Base-by-base conservation (phyloP, 2,329 filamentous ascomycete genomes). In the Pezicula radicicola region DNA sequence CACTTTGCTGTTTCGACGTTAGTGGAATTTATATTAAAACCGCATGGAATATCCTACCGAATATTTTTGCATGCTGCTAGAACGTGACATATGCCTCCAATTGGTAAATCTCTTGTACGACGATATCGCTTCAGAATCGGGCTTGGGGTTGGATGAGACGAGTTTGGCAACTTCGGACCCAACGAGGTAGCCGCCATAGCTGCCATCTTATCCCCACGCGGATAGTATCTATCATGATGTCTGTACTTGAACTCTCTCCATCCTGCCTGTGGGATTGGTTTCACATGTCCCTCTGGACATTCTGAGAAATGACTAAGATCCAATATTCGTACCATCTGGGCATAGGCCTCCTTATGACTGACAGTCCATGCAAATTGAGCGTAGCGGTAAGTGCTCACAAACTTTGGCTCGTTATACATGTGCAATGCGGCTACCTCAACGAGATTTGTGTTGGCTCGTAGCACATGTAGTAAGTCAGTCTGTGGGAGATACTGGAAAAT, bases 201-300 rank as follows among this genome's bases (percentile, higher is more conserved):
- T 3, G 42, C 42, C 48, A 49, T 43, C 28, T 28, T 15, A 21
- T 39, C 27, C 6, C 50, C 35, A 13, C 18, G 39, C 25, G 49
- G 42, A 35, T 49, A 49, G 18, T 57, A 54, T 35, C 52, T 48
- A 6, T 55, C 44, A 7, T 54, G 45, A 43, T 61, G 28, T 4
- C 58, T 40, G 36, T 58, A 59, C 40, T 61, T 60, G 39, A 55
- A 62, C 16, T 63, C 61, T 18, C 61, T 48, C 61, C 61, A 63
- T 10, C 59, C 59, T 2, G 56, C 59, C 27, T 44, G 43, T 2
- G 52, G 49, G 4, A 39, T 6, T 33, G 48, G 6, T 37, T 45
- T 45, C 13, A 12, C 19, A 7, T 51, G 39, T 39, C 52, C 46
- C 28, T 54, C 49, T 18, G 42, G 21, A 43, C 36, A 43, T 19